These are phyloP conservation scores for Lactuca sativa DNA, from an alignment of 129 eudicot species.

Conservation along the genomic window DNA sequence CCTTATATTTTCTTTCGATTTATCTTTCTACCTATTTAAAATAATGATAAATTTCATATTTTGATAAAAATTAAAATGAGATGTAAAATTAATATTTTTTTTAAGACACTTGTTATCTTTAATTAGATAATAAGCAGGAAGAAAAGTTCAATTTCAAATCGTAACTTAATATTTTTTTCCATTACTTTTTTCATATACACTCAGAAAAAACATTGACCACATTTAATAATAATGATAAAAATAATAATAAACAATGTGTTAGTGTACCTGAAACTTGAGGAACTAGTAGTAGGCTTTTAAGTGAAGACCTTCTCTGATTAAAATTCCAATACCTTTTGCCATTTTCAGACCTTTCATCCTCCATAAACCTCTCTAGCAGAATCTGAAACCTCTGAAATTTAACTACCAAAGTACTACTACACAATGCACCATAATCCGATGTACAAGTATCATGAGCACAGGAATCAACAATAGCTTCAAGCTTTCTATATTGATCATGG, in stretches of 20 bases:
- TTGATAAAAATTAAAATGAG: too few relatives aligned
- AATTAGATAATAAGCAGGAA: too few relatives aligned
- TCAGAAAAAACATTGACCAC: too few relatives aligned
- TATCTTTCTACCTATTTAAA: too few relatives aligned
- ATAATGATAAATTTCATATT: too few relatives aligned
- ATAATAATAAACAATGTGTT: background rate
- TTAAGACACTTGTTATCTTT: too few relatives aligned
- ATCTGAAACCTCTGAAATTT: slow-evolving; percentile 60
- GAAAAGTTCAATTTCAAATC: too few relatives aligned
- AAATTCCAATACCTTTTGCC: slow-evolving; percentile 43
- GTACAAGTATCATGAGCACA: slow-evolving; percentile 23
- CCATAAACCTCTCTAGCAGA: slow-evolving; percentile 64
- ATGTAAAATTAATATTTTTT: too few relatives aligned
- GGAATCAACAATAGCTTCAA: slow-evolving; percentile 32
- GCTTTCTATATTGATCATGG: slow-evolving; percentile 49
- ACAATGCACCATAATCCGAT: slow-evolving; percentile 32
- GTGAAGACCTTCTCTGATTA: slow-evolving; percentile 44
- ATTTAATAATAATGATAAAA: background rate
- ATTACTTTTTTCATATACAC: too few relatives aligned
- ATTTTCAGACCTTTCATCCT: slow-evolving; percentile 43
- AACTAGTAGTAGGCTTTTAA: slow-evolving; percentile 53
- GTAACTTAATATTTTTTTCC: too few relatives aligned
- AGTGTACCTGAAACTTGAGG: slow-evolving; percentile 53
- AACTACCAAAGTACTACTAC: slow-evolving; percentile 28
- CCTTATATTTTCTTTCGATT: too few relatives aligned